These are phyloP conservation scores for Glaciozyma martinii DNA, from an alignment of 768 basidiomycete species.

Conservation along the genomic window DNA sequence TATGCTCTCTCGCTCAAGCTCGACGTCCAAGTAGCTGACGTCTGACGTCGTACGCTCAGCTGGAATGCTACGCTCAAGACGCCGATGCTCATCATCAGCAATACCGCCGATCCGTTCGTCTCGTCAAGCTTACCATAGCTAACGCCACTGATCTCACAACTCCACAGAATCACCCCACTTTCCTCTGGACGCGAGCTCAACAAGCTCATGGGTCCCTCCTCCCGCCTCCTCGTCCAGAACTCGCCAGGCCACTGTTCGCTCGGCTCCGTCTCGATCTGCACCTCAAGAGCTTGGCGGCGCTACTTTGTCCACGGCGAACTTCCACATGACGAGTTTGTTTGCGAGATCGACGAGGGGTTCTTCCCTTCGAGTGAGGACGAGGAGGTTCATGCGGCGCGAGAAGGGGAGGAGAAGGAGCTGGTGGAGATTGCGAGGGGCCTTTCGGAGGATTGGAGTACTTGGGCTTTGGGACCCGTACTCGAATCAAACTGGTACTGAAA, in stretches of 20 bases:
- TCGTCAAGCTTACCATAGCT: background rate
- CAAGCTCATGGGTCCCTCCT: background rate
- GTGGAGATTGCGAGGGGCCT: background rate
- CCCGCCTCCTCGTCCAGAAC: slow-evolving; percentile 5
- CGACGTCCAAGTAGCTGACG: too few species aligned
- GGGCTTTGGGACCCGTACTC: too few species aligned
- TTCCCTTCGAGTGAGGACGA: background rate
- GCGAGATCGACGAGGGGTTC: slow-evolving; percentile 1
- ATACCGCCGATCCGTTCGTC: background rate
- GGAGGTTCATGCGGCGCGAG: background rate
- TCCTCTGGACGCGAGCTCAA: slow-evolving; percentile 3
- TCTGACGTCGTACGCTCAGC: background rate
- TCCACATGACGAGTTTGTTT: background rate
- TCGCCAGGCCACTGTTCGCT: slow-evolving; percentile 1
- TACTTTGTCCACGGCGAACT: slow-evolving; percentile 15
- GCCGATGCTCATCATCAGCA: slow-evolving; percentile 3
- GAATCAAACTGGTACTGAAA: too few species aligned
- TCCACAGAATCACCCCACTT: background rate
- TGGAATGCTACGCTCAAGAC: slow-evolving; percentile 1
- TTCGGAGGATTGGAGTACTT: background rate
- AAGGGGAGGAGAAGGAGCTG: background rate
- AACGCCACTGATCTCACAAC: background rate
- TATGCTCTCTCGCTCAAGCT: background rate
- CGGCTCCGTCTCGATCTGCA: background rate
- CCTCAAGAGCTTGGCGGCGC: slow-evolving; percentile 27